Percentiles rank a stretch among this genome's conserved stretches.
Conservation (phyloP, 176 grass and related monocot species). For the Carex myosuroides region DNA sequence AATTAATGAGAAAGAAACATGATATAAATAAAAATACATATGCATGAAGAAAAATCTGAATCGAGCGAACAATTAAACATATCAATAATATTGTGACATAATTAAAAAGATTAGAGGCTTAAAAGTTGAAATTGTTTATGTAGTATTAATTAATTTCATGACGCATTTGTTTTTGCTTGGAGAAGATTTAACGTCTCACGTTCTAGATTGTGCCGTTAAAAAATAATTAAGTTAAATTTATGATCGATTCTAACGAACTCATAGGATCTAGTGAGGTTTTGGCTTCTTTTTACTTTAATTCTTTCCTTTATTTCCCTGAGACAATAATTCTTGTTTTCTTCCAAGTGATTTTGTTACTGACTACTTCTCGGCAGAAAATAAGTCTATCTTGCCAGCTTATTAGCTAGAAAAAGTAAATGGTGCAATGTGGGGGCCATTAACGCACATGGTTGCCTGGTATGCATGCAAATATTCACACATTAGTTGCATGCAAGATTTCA, state of each 20-base stretch:
- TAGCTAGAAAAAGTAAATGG: background rate
- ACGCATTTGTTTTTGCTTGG: background rate
- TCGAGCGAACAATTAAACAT: too few species aligned
- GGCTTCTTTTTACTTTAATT: background rate
- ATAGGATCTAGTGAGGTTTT: background rate
- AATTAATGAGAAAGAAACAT: too few species aligned
- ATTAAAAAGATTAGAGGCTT: too few species aligned
- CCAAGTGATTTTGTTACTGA: background rate
- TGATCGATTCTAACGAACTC: background rate
- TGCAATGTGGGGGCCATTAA: background rate
- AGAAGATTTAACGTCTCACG: background rate
- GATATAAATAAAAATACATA: too few species aligned
- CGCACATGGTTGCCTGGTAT: background rate
- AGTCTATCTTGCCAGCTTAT: background rate
- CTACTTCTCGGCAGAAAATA: background rate
- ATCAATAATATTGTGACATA: too few species aligned
- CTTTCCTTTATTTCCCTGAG: background rate
- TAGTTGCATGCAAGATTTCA: background rate
- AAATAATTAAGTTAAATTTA: background rate
- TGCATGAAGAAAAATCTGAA: too few species aligned
- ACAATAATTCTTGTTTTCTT: background rate
- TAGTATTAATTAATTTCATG: too few species aligned
- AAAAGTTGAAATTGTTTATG: too few species aligned
- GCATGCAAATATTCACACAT: conserved; percentile 2
- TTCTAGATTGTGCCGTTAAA: background rate